Evolutionary conservation across 2,329 filamentous ascomycete genomes (phyloP).

Genomic region (Aspergillus novoparasiticus): DNA sequence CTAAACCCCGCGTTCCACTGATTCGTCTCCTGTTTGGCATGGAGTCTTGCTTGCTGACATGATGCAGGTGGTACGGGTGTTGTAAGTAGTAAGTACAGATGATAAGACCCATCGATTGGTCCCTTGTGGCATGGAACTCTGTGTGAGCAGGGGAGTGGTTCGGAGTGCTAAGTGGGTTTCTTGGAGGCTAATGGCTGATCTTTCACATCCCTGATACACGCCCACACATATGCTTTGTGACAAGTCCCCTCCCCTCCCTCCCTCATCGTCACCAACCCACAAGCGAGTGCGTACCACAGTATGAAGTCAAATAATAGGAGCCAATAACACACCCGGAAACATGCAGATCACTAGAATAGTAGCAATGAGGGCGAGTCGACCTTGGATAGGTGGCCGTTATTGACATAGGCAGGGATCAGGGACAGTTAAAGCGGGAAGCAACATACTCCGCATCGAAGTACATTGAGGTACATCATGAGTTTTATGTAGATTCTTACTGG

Average conservation of each 20-base stretch:
- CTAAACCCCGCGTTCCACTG: conserved; percentile 9
- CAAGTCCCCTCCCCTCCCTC: not conserved
- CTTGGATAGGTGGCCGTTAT: not conserved
- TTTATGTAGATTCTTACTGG: not conserved
- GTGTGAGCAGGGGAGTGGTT: not conserved
- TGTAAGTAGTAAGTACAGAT: not conserved
- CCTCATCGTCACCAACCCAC: not conserved
- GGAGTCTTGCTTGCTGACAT: not conserved
- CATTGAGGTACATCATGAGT: not conserved
- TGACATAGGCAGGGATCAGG: not conserved
- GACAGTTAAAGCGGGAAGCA: not conserved
- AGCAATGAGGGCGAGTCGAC: not conserved
- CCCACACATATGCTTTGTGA: not conserved
- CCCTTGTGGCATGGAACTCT: not conserved
- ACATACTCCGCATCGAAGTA: not conserved
- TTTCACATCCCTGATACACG: not conserved
- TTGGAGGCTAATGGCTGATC: not conserved
- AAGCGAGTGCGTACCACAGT: not conserved
- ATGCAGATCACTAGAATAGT: not conserved
- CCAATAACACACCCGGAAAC: not conserved
- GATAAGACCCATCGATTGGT: not conserved
- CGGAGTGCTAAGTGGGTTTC: not conserved
- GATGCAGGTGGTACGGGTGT: not conserved
- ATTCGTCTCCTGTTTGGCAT: not conserved
- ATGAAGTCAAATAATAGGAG: not conserved